Conservation (phyloP, 768 basidiomycete species). For the Russula dissimulans region DNA sequence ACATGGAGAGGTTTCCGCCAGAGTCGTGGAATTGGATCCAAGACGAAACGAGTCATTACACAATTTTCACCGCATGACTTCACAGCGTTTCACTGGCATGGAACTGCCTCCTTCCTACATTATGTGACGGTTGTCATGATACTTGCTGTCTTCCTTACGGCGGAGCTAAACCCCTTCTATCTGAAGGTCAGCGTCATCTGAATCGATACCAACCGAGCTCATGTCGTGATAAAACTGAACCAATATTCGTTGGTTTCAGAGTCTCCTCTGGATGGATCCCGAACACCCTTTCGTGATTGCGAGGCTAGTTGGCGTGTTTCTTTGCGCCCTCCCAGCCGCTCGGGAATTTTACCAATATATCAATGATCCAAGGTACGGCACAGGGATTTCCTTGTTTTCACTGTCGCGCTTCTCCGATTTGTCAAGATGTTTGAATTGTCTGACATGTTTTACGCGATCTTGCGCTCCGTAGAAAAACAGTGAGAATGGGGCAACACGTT, state of each 20-base stretch:
- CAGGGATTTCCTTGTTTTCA: not conserved
- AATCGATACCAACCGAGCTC: not conserved
- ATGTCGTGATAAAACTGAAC: not conserved
- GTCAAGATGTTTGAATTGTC: slow-evolving; percentile 3
- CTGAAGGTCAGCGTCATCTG: slow-evolving; percentile 48
- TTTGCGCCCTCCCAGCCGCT: slow-evolving; percentile 81
- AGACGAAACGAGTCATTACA: slow-evolving; percentile 68
- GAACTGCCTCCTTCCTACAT: slow-evolving; percentile 62
- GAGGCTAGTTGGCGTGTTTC: slow-evolving; percentile 62
- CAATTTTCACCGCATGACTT: slow-evolving; percentile 86
- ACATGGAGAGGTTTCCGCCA: slow-evolving; percentile 79
- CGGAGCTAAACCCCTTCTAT: slow-evolving; percentile 84
- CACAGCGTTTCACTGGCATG: slow-evolving; percentile 82
- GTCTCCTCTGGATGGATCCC: slow-evolving; percentile 80
- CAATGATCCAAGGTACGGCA: slow-evolving; percentile 64
- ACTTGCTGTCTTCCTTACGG: slow-evolving; percentile 70
- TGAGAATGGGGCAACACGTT: slow-evolving; percentile 83
- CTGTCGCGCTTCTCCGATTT: not conserved
- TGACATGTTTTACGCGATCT: slow-evolving; percentile 16
- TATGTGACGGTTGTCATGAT: slow-evolving; percentile 68
- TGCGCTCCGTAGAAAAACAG: slow-evolving; percentile 47
- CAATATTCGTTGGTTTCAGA: slow-evolving; percentile 27
- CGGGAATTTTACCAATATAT: slow-evolving; percentile 79
- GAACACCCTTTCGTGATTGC: slow-evolving; percentile 78
- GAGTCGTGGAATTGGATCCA: slow-evolving; percentile 66